These are phyloP conservation scores for Porphyridium purpureum DNA, from an alignment of 23 red algal genomes.

Conservation along the genomic window DNA sequence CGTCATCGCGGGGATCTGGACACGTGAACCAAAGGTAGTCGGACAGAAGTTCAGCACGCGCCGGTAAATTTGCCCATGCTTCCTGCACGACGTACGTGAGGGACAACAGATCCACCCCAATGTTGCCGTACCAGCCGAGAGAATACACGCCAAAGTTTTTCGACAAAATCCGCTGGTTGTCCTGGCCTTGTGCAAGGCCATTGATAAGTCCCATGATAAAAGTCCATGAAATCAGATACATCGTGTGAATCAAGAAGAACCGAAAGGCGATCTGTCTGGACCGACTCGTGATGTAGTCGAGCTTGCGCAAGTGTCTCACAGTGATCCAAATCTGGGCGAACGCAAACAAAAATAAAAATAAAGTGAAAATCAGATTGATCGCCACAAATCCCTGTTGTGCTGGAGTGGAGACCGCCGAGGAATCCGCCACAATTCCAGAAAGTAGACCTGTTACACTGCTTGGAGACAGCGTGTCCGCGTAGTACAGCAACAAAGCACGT, in stretches of 20 bases:
- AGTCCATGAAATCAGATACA: slow-evolving; percentile 1
- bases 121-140: too few relatives aligned
- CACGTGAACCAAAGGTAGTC: background rate
- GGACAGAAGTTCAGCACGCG: slow-evolving; percentile 1
- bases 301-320: too few relatives aligned
- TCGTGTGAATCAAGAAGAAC: slow-evolving; percentile 47
- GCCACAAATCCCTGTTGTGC: too few relatives aligned
- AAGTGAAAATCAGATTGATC: too few relatives aligned
- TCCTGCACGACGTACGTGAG: slow-evolving; percentile 29
- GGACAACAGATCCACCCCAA: slow-evolving; percentile 27
- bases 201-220: slow-evolving; percentile 10
- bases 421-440: too few relatives aligned
- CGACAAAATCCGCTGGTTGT: slow-evolving; percentile 16
- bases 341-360: too few relatives aligned
- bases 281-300: slow-evolving; percentile 29
- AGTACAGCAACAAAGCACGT: too few relatives aligned
- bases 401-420: too few relatives aligned
- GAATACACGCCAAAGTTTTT: too few relatives aligned
- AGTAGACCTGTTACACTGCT: too few relatives aligned
- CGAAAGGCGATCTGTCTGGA: slow-evolving; percentile 45
- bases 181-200: slow-evolving; percentile 16
- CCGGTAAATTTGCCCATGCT: slow-evolving; percentile 38
- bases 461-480: too few relatives aligned
- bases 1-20: background rate
- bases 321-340: too few relatives aligned